Percentiles rank a stretch among this genome's conserved stretches.
Evolutionary conservation across 2,329 filamentous ascomycete species (phyloP).

Genomic region (Trichoderma hamatum): DNA sequence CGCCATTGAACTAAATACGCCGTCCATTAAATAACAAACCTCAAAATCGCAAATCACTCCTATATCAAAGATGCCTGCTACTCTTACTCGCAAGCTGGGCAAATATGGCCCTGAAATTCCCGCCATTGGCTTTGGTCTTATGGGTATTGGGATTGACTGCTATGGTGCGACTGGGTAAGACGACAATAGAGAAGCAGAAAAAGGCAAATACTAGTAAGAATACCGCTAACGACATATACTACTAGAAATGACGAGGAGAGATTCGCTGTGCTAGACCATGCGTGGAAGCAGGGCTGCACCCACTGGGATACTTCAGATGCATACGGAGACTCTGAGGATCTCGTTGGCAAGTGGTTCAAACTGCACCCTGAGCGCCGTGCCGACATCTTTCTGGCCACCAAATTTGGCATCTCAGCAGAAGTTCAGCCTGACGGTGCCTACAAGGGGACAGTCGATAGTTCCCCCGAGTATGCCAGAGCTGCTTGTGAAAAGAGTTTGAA

Average conservation of each 20-base stretch:
- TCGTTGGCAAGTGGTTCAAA: constrained; percentile 55
- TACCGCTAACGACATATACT: background rate
- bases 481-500: constrained; percentile 44
- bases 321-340: constrained; percentile 53
- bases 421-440: constrained; percentile 27
- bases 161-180: constrained; percentile 42
- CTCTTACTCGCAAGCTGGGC: constrained; percentile 43
- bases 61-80: constrained; percentile 13
- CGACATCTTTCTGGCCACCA: constrained; percentile 54
- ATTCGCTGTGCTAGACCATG: constrained; percentile 55
- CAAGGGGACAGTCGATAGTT: background rate
- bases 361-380: constrained; percentile 48
- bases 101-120: constrained; percentile 55
- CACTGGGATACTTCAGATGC: constrained; percentile 56
- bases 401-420: constrained; percentile 36
- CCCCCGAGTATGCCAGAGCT: constrained; percentile 28
- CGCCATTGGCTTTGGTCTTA: constrained; percentile 56
- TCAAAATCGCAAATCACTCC: background rate
- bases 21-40: background rate
- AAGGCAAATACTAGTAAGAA: background rate
- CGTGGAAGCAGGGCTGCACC: constrained; percentile 52
- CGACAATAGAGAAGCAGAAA: background rate
- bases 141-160: constrained; percentile 48
- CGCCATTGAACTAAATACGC: background rate
- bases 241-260: constrained; percentile 46